Base-by-base conservation (phyloP, 1,139 yeast species). In the Diutina catenulata region DNA sequence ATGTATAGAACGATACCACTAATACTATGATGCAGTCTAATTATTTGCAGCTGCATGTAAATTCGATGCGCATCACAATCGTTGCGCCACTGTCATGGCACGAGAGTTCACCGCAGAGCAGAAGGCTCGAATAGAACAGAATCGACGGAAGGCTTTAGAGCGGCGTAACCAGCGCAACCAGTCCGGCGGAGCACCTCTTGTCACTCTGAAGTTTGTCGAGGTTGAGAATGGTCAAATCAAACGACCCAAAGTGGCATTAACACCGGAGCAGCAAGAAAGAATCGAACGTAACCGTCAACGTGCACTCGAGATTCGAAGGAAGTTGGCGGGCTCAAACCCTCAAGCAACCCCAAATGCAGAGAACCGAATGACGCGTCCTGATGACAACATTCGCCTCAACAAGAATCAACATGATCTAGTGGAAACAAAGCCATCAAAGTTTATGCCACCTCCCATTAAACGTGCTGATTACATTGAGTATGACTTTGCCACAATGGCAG, bases 401-500 rank as follows among this genome's bases (percentile, higher is more conserved):
- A 39, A 49, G 28, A 48, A 53, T 35, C 47, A 50, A 9, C 23
- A 18, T 5, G 37, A 33, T 18, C 13, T 24, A 41, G 56, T 56
- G 0, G 44, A 55, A 5, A 26, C 49, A 40, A 22, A 25, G 27
- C 48, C 31, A 38, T 41, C 27, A 38, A 39, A 22, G 39, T 33
- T 20, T 29, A 43, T 14, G 45, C 55, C 54, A 41, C 76, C 76
- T 1, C 58, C 71, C 1, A 62, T 80, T 24, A 63, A 68, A 42
- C 72, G 69, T 37, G 62, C 68, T 33, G 86, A 86, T 52, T 93
- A 87, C 56, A 88, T 93, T 39, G 98, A 93, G 47, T 93, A 78
- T 57, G 95, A 93, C 56, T 74, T 93, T 47, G 74, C 96, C 3
- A 82, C 88, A 16, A 82, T 93, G 84, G 74, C 75, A 45, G 96